These are phyloP conservation scores for Daldinia childiae DNA, from an alignment of 495 filamentous ascomycete species.

Conservation along the genomic window DNA sequence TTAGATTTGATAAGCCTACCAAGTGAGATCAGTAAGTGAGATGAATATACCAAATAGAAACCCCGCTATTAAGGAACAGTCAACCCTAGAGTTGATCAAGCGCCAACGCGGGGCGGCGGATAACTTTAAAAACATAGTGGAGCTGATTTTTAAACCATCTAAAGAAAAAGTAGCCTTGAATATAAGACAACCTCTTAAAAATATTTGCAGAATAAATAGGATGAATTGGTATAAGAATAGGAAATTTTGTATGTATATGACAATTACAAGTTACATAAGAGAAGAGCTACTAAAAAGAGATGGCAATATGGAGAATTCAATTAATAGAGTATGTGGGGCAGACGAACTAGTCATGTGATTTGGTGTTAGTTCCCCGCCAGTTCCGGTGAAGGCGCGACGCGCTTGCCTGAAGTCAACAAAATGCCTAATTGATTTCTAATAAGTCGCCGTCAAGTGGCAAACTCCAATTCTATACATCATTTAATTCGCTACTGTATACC, in stretches of 20 bases:
- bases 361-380: constrained; percentile 41
- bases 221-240: neutral
- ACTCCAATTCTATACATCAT: neutral
- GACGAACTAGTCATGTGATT: constrained; percentile 37
- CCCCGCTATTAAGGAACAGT: constrained; percentile 1
- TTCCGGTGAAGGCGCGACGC: constrained; percentile 27
- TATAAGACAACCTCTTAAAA: neutral
- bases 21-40: neutral
- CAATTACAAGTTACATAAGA: too few species aligned
- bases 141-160: neutral
- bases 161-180: neutral
- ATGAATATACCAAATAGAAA: neutral
- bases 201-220: neutral
- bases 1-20: neutral
- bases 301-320: neutral
- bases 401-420: constrained; percentile 41
- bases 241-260: neutral
- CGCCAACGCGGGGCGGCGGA: constrained; percentile 4
- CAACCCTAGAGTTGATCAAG: neutral
- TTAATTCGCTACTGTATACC: constrained; percentile 3
- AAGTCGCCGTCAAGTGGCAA: constrained; percentile 14
- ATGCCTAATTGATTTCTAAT: constrained; percentile 20
- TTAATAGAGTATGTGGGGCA: neutral
- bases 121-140: constrained; percentile 11
- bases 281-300: neutral